Evolutionary conservation across 148 eudicot genomes (phyloP).

Genomic region (Camellia lanceoleosa): DNA sequence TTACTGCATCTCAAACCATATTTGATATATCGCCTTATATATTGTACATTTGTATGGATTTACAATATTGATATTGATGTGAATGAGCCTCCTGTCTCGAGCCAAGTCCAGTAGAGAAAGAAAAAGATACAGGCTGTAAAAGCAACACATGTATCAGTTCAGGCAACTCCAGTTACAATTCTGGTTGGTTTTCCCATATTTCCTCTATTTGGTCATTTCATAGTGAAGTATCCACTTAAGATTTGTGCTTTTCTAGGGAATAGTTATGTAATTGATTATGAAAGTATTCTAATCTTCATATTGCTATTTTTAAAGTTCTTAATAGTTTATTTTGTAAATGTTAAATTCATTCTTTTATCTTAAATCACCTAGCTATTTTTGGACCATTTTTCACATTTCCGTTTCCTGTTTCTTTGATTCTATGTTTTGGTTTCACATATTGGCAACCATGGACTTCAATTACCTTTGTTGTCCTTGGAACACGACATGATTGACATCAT

Average conservation of each 20-base stretch:
- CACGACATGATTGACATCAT: too few species aligned
- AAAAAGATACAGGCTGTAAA: slow-evolving; percentile 26
- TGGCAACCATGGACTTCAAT: too few species aligned
- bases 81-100: slow-evolving; percentile 64
- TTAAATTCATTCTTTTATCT: too few species aligned
- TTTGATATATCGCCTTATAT: slow-evolving; percentile 1
- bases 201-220: neutral
- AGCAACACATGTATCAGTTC: slow-evolving; percentile 21
- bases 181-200: slow-evolving; percentile 2
- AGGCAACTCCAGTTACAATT: slow-evolving; percentile 17
- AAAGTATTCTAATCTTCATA: too few species aligned
- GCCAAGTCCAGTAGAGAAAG: slow-evolving; percentile 47
- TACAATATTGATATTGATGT: slow-evolving; percentile 56
- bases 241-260: slow-evolving; percentile 3
- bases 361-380: too few species aligned
- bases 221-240: neutral
- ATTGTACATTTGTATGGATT: slow-evolving; percentile 33
- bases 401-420: too few species aligned
- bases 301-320: too few species aligned
- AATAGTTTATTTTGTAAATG: too few species aligned
- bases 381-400: too few species aligned
- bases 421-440: too few species aligned
- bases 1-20: neutral
- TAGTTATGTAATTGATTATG: neutral
- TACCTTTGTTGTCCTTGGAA: too few species aligned